Evolutionary conservation across 78 protist species (phyloP).

Genomic region (Dictyostelium purpureum): DNA sequence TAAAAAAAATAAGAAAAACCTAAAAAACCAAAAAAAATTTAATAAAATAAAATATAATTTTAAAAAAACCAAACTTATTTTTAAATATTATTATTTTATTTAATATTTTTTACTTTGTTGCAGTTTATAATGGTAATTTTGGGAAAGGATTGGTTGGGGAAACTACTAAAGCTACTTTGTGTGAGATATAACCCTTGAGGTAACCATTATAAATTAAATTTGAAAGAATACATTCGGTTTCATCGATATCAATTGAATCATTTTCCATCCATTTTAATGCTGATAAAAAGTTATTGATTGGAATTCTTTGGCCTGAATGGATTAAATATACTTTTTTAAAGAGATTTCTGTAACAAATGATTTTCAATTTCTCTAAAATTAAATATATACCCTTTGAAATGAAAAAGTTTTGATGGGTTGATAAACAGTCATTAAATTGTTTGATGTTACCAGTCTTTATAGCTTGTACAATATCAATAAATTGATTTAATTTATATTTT

Average conservation of each 20-base stretch:
- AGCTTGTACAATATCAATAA: conserved; percentile 63
- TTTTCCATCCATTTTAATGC: conserved; percentile 76
- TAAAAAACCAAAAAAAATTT: not conserved
- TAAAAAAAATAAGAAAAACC: no score
- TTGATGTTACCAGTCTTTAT: conserved; percentile 70
- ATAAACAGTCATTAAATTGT: conserved; percentile 48
- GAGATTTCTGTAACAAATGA: conserved; percentile 74
- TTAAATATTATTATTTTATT: not conserved
- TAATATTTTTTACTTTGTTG: not conserved
- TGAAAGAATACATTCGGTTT: conserved; percentile 75
- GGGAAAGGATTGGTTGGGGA: conserved; percentile 71
- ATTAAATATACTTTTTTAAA: conserved; percentile 57
- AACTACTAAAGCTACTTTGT: conserved; percentile 66
- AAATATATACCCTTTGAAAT: conserved; percentile 78
- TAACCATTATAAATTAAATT: conserved; percentile 74
- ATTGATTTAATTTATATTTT: conserved; percentile 54
- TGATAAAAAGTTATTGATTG: conserved; percentile 37
- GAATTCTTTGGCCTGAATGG: conserved; percentile 23
- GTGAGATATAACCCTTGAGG: conserved; percentile 80
- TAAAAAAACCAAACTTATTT: not conserved
- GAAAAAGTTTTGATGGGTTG: conserved; percentile 70
- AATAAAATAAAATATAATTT: no score
- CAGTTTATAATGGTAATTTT: conserved; percentile 6
- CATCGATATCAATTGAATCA: conserved; percentile 64
- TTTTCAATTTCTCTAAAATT: conserved; percentile 68